Base-by-base conservation (phyloP, 1,284 basidiomycete genomes). In the Tilletiaria anomala region DNA sequence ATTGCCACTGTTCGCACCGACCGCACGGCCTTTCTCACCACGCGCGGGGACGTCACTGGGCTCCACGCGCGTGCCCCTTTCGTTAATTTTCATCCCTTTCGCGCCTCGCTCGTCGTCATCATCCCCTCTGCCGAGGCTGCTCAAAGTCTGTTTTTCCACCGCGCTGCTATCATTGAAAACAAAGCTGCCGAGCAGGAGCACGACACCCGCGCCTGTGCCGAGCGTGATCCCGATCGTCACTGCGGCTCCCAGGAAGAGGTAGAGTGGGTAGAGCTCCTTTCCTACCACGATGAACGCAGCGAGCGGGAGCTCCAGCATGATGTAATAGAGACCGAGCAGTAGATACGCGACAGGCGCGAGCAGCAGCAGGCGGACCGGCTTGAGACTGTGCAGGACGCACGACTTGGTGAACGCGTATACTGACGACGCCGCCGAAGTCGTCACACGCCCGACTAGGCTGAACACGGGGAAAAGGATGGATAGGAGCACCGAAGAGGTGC, bases 241-340 rank as follows among this genome's bases (percentile, higher is more conserved):
- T 0, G 53, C 53, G 4, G 46, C 48, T 1, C 53, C 53, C 0
- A 55, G 23, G 26, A 55, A 55, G 39, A 55, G 43, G 39, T 55
- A 55, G 10, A 55, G 45, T 1, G 53, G 53, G 23, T 55, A 55
- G 14, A 55, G 29, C 20, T 55, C 53, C 2, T 11, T 38, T 1
- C 20, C 45, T 0, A 50, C 5, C 1, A 16, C 18, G 3, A 11
- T 17, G 8, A 53, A 16, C 0, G 50, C 3, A 5, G 8, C 1
- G 3, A 21, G 20, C 0, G 53, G 53, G n/a, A n/a, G n/a, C n/a
- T n/a, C n/a, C n/a, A n/a, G n/a, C n/a, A n/a, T n/a, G n/a, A n/a
- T n/a, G n/a, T n/a, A n/a, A n/a, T n/a, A n/a, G 29, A 32, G n/a
- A n/a, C 29, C 14, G n/a, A 32, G 29, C 29, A 32, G n/a, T 14